A percentile compares a stretch with the other conserved stretches of the same genome.
phyloP scores from a whole-genome alignment of 2,329 filamentous ascomycete species.

The Parafenestella ontariensis region DNA sequence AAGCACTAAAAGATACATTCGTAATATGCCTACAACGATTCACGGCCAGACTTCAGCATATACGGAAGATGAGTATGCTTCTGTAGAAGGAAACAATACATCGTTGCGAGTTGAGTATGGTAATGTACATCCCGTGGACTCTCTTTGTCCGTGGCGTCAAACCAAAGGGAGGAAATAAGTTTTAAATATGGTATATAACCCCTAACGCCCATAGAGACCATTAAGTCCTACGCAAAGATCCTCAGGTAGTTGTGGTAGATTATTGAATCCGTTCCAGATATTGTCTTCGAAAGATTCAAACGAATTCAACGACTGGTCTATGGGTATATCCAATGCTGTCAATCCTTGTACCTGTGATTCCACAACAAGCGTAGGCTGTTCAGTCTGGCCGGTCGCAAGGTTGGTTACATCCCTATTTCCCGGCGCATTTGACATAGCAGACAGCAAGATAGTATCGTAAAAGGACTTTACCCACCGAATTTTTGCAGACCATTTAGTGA shows the following conservation, averaged over 20 bases:
- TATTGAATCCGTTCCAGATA: not conserved
- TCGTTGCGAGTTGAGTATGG: too few relatives aligned
- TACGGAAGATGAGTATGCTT: too few relatives aligned
- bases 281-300: not conserved
- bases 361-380: too few relatives aligned
- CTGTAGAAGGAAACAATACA: too few relatives aligned
- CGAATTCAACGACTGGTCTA: not conserved
- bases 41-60: too few relatives aligned
- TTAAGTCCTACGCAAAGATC: not conserved
- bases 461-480: not conserved
- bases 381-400: not conserved
- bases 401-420: not conserved
- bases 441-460: not conserved
- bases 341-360: not conserved
- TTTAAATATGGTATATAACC: too few relatives aligned
- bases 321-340: not conserved
- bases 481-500: conserved; percentile 1
- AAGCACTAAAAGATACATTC: too few relatives aligned
- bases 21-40: too few relatives aligned
- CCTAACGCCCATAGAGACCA: not conserved
- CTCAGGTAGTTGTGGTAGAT: not conserved
- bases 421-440: not conserved
- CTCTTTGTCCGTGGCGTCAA: too few relatives aligned
- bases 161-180: too few relatives aligned
- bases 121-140: too few relatives aligned